Base-by-base conservation (phyloP, 208 protist species). In the Trypanosoma caninum region DNA sequence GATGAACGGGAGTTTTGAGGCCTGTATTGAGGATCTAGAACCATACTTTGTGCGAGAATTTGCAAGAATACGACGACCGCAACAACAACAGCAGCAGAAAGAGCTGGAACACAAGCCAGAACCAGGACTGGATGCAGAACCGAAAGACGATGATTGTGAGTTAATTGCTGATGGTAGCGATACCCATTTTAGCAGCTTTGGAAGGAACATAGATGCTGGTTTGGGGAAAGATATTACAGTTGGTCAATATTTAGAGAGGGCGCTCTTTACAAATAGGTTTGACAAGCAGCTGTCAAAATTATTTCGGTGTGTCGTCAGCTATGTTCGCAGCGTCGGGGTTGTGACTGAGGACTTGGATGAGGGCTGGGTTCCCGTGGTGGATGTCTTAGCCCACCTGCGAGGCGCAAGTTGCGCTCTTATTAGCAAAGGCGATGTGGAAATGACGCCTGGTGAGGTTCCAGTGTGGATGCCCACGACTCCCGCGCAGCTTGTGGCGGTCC, bases 1-100 rank as follows among this genome's bases (percentile, higher is more conserved):
- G 34, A 8, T 59, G 28, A 37, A 57, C 11, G 33, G 40, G 6
- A 56, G 64, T n/a, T 63, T 70, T 57, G 64, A 70, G 27, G 55
- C 31, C 4, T 63, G 55, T 51, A 35, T 50, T 25, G 31, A 4
- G 25, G 44, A 63, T 3, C 37, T 70, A 28, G 38, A 61, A 37
- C 16, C 46, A 2, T 70, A 70, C 20, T 51, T 70, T 58, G 2
- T 50, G 31, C 30, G n/a, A 33, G 25, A 54, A 22, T 61, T 61
- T 55, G 11, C 6, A n/a, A 50, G 25, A 40, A 7, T 25, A n/a
- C 37, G 16, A 18, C 16, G 5, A 40, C 18, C 13, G 34, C 1
- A 42, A n/a, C 18, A 2, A 7, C 34, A 33, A 37, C 16, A 59
- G 27, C 6, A 38, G 23, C n/a, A 47, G 5, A 25, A 3, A 14